Evolutionary conservation across 257 asterid genomes (phyloP).

Genomic region (Rauvolfia tetraphylla): DNA sequence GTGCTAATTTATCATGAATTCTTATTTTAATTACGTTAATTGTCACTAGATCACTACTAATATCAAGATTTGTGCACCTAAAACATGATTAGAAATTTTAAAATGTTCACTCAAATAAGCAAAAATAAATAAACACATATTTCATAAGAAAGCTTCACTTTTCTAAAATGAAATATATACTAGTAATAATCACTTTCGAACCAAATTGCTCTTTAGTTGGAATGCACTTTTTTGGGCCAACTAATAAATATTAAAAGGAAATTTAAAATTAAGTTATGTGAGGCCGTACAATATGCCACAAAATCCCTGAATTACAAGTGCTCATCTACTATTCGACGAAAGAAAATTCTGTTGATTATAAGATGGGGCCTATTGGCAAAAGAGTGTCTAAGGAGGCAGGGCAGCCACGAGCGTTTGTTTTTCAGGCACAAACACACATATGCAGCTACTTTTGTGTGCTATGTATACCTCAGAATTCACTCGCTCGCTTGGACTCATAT

Average conservation of each 20-base stretch:
- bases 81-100: not conserved
- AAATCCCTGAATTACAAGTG: conserved; percentile 8
- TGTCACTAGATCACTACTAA: not conserved
- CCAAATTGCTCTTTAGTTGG: not conserved
- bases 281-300: not conserved
- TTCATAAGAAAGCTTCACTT: not conserved
- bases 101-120: not conserved
- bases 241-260: not conserved
- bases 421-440: too few relatives aligned
- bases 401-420: conserved; percentile 2
- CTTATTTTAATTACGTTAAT: not conserved
- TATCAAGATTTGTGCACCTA: not conserved
- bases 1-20: not conserved
- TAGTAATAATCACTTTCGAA: not conserved
- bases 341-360: not conserved
- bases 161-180: not conserved
- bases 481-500: conserved; percentile 1
- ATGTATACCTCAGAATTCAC: conserved; percentile 1
- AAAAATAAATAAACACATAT: not conserved
- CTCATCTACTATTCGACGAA: conserved; percentile 7
- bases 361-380: not conserved
- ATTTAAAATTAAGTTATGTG: not conserved
- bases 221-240: not conserved
- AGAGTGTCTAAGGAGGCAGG: too few relatives aligned
- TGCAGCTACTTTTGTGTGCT: too few relatives aligned